Base-by-base conservation (phyloP, 2,329 filamentous ascomycete genomes). In the Teratosphaeria epicoccoides region DNA sequence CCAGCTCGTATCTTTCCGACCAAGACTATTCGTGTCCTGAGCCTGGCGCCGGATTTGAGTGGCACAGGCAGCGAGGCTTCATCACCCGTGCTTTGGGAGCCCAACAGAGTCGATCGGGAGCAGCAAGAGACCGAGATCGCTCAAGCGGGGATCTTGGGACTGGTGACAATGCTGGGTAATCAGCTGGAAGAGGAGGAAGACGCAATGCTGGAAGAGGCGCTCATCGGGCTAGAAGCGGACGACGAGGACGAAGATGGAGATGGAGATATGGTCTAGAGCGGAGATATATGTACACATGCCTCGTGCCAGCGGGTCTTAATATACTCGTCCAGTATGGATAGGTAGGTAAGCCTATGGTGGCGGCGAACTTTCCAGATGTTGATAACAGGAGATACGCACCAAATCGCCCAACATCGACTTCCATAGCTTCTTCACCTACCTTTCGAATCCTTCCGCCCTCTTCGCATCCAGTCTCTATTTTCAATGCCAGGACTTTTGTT, bases 21-120 rank as follows among this genome's bases (percentile, higher is more conserved):
- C 11, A 72, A 71, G 55, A 59, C 66, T 1, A 70, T 73, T n/a
- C 68, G 70, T 1, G 61, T 71, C 22, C 44, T 73, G 40, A 69
- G 62, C 52, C 52, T 73, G 20, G 66, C 68, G 1, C 70, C 70
- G n/a, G 43, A 20, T 17, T 17, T 40, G 33, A 40, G n/a, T 5
- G n/a, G n/a, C 33, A 5, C 14, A 20, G n/a, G 33, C 2, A 40
- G n/a, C n/a, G 33, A 20, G 2, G 6, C 33, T 17, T 17, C 33
- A 17, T 40, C 33, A 17, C 33, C 33, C 2, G 33, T 40, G 33
- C 33, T 40, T 40, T 40, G 33, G 33, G 33, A 40, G 33, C 33
- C 33, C n/a, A 40, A 17, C 14, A 40, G 33, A 9, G 33, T 40
- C 17, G 33, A n/a, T 17, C 20, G 33, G 33, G 33, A 40, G 33